Conservation (phyloP, 2,329 filamentous ascomycete genomes). For the Ascochyta viciae-villosae region DNA sequence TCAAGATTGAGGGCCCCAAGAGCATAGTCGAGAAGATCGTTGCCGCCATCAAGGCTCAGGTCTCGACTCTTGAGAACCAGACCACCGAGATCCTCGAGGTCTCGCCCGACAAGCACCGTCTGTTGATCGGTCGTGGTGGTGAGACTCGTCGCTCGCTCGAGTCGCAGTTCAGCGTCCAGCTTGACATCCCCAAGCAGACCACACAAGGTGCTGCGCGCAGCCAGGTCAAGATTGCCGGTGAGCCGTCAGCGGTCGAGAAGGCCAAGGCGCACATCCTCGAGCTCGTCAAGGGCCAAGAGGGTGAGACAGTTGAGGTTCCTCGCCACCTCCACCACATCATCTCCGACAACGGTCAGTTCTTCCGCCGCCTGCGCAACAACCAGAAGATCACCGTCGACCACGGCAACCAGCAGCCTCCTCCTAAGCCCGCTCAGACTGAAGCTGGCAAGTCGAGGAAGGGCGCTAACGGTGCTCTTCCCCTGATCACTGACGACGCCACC, state of each 20-base stretch:
- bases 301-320: constrained; percentile 86
- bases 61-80: constrained; percentile 83
- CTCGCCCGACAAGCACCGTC: constrained; percentile 85
- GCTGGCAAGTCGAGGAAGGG: constrained; percentile 56
- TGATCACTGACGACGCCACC: constrained; percentile 83
- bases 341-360: constrained; percentile 89
- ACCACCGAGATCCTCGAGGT: constrained; percentile 80
- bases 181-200: constrained; percentile 87
- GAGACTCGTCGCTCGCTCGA: constrained; percentile 87
- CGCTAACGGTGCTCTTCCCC: constrained; percentile 73
- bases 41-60: constrained; percentile 79
- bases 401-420: constrained; percentile 77
- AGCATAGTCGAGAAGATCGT: constrained; percentile 89
- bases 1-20: constrained; percentile 86
- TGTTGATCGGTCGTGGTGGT: constrained; percentile 90
- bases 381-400: constrained; percentile 92
- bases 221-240: constrained; percentile 84
- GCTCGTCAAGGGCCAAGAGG: constrained; percentile 84
- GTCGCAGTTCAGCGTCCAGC: constrained; percentile 80
- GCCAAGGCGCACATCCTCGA: constrained; percentile 84
- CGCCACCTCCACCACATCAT: constrained; percentile 82
- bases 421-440: constrained; percentile 66
- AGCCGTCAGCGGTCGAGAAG: constrained; percentile 78
- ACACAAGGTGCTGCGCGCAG: constrained; percentile 75
- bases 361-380: constrained; percentile 87